Evolutionary conservation across 2,329 filamentous ascomycete species (phyloP).

Genomic region (Magnaporthales sp.): DNA sequence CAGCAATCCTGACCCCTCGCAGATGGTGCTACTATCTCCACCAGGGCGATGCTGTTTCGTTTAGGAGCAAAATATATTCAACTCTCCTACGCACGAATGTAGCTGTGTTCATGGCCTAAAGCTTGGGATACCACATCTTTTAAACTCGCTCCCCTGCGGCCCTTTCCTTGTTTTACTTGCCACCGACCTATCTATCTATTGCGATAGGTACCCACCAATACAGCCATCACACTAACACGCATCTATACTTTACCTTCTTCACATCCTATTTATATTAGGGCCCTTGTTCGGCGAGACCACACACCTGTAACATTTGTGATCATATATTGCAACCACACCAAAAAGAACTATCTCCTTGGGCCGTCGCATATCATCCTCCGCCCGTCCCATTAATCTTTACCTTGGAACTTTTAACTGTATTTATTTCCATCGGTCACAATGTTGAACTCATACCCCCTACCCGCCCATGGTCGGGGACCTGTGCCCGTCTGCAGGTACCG

Average conservation of each 20-base stretch:
- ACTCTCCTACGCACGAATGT: not conserved
- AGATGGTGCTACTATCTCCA: not conserved
- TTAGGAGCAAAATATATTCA: not conserved
- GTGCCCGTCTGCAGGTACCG: conserved; percentile 6
- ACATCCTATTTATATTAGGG: not conserved
- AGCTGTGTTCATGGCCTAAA: not conserved
- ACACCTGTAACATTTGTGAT: not conserved
- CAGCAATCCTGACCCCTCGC: not conserved
- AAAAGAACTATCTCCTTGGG: not conserved
- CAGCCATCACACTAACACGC: not conserved
- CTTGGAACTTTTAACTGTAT: not conserved
- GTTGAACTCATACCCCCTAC: not conserved
- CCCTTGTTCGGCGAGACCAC: not conserved
- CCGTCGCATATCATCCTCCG: not conserved
- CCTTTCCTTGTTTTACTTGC: not conserved
- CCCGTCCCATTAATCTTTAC: not conserved
- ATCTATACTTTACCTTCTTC: not conserved
- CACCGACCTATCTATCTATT: not conserved
- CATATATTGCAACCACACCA: not conserved
- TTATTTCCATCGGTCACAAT: not conserved
- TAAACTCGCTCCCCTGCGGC: not conserved
- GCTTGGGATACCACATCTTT: not conserved
- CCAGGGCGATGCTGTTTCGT: not conserved
- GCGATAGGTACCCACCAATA: not conserved
- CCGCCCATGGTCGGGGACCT: not conserved